These are phyloP conservation scores for Pythium apleroticum DNA, from an alignment of 352 stramenopile species.

Conservation along the genomic window DNA sequence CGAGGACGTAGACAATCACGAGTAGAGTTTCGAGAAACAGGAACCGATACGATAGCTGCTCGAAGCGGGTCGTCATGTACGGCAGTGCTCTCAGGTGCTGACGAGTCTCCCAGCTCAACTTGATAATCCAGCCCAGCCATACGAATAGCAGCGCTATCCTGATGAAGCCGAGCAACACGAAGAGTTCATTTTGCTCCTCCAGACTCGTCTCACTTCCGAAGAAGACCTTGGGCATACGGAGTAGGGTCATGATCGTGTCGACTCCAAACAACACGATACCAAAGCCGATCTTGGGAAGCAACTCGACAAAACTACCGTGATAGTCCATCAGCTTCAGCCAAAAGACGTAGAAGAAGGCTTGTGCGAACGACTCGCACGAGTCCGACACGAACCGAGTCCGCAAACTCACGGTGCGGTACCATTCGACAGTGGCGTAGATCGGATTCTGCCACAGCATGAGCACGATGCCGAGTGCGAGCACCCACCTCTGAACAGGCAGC, in stretches of 20 bases:
- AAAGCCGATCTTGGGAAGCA: conserved; percentile 38
- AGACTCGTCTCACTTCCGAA: conserved; percentile 15
- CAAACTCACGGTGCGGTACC: conserved; percentile 51
- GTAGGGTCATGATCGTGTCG: conserved; percentile 56
- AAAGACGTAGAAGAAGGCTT: conserved; percentile 77
- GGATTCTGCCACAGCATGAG: conserved; percentile 86
- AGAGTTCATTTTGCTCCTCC: conserved; percentile 47
- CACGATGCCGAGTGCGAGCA: conserved; percentile 65
- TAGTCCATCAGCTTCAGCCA: conserved; percentile 85
- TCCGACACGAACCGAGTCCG: conserved; percentile 68
- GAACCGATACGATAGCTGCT: conserved; percentile 88
- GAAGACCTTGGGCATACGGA: conserved; percentile 67
- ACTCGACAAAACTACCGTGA: conserved; percentile 28
- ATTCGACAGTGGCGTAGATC: conserved; percentile 61
- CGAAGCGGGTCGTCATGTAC: conserved; percentile 86
- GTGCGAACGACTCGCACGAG: conserved; percentile 64
- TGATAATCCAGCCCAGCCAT: conserved; percentile 76
- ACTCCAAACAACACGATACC: conserved; percentile 50
- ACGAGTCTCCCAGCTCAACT: conserved; percentile 53
- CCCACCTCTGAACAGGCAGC: conserved; percentile 70
- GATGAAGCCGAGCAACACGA: conserved; percentile 64
- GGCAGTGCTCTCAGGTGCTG: conserved; percentile 62
- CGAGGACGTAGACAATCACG: conserved; percentile 71
- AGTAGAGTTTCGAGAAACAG: conserved; percentile 73
- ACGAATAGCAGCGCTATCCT: conserved; percentile 55